Evolutionary conservation across 352 stramenopile species (phyloP).

Genomic region (Phytophthora fragariae): DNA sequence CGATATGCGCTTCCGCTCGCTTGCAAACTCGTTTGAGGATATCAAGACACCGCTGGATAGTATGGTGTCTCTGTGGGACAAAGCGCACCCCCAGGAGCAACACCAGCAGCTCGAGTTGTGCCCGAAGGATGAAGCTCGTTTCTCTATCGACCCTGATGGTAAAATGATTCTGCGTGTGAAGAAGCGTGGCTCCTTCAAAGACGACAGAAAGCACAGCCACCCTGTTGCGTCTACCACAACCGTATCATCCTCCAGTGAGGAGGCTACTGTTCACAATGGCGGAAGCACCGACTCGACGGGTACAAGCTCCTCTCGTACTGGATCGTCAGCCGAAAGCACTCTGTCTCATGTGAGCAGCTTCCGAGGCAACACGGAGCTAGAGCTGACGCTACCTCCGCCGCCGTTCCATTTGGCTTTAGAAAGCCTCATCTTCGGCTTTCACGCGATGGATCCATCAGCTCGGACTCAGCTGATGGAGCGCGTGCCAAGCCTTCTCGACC

Average conservation of each 20-base stretch:
- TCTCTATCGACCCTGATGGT: slow-evolving; percentile 55
- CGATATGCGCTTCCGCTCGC: slow-evolving; percentile 47
- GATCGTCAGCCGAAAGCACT: slow-evolving; percentile 19
- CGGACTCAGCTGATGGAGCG: slow-evolving; percentile 75
- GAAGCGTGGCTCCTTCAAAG: slow-evolving; percentile 41
- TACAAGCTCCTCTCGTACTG: slow-evolving; percentile 17
- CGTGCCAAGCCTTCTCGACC: slow-evolving; percentile 70
- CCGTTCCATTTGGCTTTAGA: slow-evolving; percentile 72
- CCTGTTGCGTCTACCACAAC: slow-evolving; percentile 13
- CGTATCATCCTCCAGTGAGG: slow-evolving; percentile 19
- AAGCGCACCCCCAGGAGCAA: slow-evolving; percentile 37
- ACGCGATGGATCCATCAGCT: slow-evolving; percentile 62
- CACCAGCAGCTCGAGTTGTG: slow-evolving; percentile 40
- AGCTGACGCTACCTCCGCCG: slow-evolving; percentile 46
- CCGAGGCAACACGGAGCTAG: slow-evolving; percentile 20
- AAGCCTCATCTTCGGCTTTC: slow-evolving; percentile 80
- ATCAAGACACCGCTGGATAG: slow-evolving; percentile 36
- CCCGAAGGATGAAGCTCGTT: slow-evolving; percentile 60
- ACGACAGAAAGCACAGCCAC: slow-evolving; percentile 36
- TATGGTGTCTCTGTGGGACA: slow-evolving; percentile 45
- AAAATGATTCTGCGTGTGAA: slow-evolving; percentile 57
- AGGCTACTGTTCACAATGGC: slow-evolving; percentile 11
- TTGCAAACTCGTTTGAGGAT: slow-evolving; percentile 33
- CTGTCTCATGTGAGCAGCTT: slow-evolving; percentile 17
- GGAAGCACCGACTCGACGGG: slow-evolving; percentile 21